Percentiles rank a stretch among this genome's conserved stretches.
Conservation (phyloP, 1,284 basidiomycete genomes). For the Peniophora sp. region DNA sequence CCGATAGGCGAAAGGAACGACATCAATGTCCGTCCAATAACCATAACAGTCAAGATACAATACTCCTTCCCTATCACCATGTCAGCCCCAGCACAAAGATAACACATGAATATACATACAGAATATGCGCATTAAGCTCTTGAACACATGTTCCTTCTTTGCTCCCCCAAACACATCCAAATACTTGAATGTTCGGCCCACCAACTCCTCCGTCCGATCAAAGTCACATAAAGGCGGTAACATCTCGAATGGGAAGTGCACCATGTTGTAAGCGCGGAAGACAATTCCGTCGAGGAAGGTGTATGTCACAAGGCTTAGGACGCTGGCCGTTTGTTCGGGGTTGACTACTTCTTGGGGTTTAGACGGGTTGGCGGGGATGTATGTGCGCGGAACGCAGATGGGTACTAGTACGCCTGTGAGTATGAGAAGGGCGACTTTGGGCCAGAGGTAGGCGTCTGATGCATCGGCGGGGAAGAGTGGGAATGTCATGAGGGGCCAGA, state of each 20-base stretch:
- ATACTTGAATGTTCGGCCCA: constrained; percentile 20
- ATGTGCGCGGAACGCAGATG: constrained; percentile 32
- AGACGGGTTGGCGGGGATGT: constrained; percentile 33
- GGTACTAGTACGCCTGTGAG: constrained; percentile 32
- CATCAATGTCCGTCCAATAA: neutral
- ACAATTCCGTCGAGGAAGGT: constrained; percentile 39
- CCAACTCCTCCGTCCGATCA: constrained; percentile 31
- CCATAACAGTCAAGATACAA: neutral
- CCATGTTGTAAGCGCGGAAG: constrained; percentile 15
- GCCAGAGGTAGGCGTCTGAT: constrained; percentile 23
- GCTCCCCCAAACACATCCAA: neutral
- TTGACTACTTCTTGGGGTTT: constrained; percentile 34
- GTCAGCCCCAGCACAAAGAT: neutral
- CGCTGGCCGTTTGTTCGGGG: constrained; percentile 61
- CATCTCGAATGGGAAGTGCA: constrained; percentile 18
- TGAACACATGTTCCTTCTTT: neutral
- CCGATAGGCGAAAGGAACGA: constrained; percentile 31
- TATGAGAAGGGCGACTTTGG: constrained; percentile 26
- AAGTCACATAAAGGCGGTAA: constrained; percentile 38
- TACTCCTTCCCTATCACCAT: neutral
- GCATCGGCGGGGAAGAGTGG: constrained; percentile 30
- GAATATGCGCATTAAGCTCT: neutral
- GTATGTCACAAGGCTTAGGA: constrained; percentile 49
- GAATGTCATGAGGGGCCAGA: constrained; percentile 54
- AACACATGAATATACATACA: neutral